phyloP scores from a whole-genome alignment of 2,329 filamentous ascomycete species.

The Curvularia lunata region DNA sequence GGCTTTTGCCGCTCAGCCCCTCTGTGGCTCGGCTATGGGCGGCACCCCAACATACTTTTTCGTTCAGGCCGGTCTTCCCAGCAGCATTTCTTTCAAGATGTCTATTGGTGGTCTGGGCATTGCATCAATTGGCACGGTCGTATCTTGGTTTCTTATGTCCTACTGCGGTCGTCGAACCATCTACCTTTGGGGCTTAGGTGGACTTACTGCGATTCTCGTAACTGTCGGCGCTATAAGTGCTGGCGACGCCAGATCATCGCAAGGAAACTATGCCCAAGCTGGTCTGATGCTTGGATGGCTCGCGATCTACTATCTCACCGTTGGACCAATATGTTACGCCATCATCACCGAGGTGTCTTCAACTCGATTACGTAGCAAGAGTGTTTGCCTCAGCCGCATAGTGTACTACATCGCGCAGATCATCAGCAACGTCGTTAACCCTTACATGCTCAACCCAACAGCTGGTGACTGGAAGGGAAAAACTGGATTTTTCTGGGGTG shows the following conservation, averaged over 20 bases:
- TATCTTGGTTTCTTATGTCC: conserved; percentile 78
- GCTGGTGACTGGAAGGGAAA: conserved; percentile 82
- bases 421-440: conserved; percentile 77
- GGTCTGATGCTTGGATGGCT: conserved; percentile 46
- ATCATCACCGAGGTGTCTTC: conserved; percentile 83
- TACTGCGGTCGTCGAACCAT: conserved; percentile 75
- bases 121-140: conserved; percentile 67
- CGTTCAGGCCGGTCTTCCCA: conserved; percentile 51
- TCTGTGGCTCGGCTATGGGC: conserved; percentile 27
- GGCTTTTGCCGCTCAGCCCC: conserved; percentile 52
- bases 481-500: conserved; percentile 83
- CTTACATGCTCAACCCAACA: conserved; percentile 51
- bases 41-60: conserved; percentile 53
- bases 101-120: conserved; percentile 61
- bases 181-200: conserved; percentile 70
- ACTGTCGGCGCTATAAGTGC: conserved; percentile 72
- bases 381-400: conserved; percentile 78
- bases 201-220: conserved; percentile 70
- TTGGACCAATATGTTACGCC: conserved; percentile 86
- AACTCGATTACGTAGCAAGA: conserved; percentile 82
- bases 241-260: conserved; percentile 45
- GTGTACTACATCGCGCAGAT: conserved; percentile 70
- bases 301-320: conserved; percentile 78
- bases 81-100: conserved; percentile 49
- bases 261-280: conserved; percentile 46